A percentile compares a stretch with the other conserved stretches of the same genome.
phyloP scores from a whole-genome alignment of 2,329 filamentous ascomycete species.

The Epichloe gansuensis region DNA sequence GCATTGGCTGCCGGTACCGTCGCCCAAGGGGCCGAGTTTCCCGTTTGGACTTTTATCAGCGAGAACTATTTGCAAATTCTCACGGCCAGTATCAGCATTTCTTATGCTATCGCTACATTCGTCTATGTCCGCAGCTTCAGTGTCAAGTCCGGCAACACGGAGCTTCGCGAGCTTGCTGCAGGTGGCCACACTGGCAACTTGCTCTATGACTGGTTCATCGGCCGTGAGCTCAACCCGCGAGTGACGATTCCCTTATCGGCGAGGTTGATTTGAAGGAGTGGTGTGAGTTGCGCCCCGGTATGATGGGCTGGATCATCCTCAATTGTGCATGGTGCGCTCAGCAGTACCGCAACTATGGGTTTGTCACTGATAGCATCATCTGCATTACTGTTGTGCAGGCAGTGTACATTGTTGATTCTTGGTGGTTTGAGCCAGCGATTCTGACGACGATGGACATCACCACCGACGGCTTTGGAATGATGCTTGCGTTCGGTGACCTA shows the following conservation, averaged over 20 bases:
- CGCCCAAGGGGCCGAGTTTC: conserved; percentile 67
- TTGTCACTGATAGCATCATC: conserved; percentile 74
- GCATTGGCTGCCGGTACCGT: conserved; percentile 62
- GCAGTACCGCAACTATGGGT: conserved; percentile 77
- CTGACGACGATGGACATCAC: conserved; percentile 92
- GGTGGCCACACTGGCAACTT: conserved; percentile 76
- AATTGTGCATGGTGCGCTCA: conserved; percentile 76
- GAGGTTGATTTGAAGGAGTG: conserved; percentile 85
- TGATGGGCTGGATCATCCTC: conserved; percentile 79
- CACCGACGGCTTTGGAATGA: conserved; percentile 86
- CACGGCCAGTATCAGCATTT: conserved; percentile 69
- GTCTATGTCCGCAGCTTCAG: conserved; percentile 75
- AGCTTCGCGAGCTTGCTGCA: conserved; percentile 64
- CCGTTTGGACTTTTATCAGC: conserved; percentile 85
- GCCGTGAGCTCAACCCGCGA: conserved; percentile 86
- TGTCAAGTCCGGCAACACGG: conserved; percentile 61
- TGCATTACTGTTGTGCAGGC: conserved; percentile 67
- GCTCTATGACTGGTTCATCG: conserved; percentile 94
- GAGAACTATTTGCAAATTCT: conserved; percentile 82
- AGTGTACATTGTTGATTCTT: conserved; percentile 72
- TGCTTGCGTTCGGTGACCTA: conserved; percentile 86
- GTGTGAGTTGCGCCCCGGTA: conserved; percentile 80
- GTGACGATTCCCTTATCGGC: conserved; percentile 67
- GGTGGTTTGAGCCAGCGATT: conserved; percentile 79
- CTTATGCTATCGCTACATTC: conserved; percentile 59